Evolutionary conservation across 306 rosid species (phyloP).

Genomic region (Abrus precatorius): DNA sequence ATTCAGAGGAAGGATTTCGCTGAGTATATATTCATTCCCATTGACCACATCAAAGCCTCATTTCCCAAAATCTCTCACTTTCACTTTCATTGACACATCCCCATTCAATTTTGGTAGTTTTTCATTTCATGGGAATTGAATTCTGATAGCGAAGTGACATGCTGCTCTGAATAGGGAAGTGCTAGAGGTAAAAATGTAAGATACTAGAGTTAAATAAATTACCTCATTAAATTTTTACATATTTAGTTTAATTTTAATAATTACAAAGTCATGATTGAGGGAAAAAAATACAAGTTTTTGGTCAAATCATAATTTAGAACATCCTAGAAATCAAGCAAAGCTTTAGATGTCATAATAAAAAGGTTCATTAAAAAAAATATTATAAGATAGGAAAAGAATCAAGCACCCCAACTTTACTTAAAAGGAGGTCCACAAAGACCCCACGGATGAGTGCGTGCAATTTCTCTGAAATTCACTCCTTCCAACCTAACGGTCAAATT

Average conservation of each 20-base stretch:
- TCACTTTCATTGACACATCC: conserved; percentile 41
- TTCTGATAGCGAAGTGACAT: conserved; percentile 58
- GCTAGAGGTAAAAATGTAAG: conserved; percentile 41
- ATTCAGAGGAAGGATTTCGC: conserved; percentile 31
- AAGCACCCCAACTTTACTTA: conserved; percentile 42
- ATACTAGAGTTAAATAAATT: conserved; percentile 13
- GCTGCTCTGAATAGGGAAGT: conserved; percentile 36
- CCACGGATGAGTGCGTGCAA: conserved; percentile 49
- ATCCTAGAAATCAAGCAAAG: background rate
- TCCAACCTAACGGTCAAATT: conserved; percentile 62
- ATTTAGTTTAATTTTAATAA: background rate
- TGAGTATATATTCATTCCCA: conserved; percentile 37
- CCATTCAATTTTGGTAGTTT: conserved; percentile 50
- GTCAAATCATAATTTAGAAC: background rate
- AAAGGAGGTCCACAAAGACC: conserved; percentile 49
- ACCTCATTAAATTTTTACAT: background rate
- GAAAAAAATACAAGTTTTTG: too few species aligned
- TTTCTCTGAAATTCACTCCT: conserved; percentile 44
- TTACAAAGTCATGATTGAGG: background rate
- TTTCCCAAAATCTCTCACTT: conserved; percentile 56
- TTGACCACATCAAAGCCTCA: conserved; percentile 46
- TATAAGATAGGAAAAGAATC: conserved; percentile 46
- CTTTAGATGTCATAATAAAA: background rate
- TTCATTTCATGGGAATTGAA: conserved; percentile 58
- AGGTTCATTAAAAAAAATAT: conserved; percentile 2